Conservation (phyloP, 2,329 filamentous ascomycete genomes). For the Elsinoe perseae region DNA sequence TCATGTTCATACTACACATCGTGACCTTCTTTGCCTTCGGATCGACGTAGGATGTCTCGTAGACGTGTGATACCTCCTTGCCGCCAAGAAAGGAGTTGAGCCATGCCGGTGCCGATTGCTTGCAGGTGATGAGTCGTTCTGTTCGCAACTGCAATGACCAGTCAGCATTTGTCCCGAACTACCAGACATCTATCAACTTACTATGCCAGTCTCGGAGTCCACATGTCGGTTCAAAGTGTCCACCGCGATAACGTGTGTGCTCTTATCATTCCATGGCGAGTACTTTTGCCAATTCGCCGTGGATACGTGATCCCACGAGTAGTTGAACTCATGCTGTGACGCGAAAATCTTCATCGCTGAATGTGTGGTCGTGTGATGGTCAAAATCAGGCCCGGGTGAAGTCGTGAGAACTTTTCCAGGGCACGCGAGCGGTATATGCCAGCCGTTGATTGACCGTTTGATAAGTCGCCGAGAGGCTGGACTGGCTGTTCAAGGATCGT, state of each 20-base stretch:
- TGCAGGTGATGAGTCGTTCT: constrained; percentile 59
- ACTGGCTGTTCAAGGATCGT: constrained; percentile 3
- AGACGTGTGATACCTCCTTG: constrained; percentile 76
- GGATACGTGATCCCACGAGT: constrained; percentile 97
- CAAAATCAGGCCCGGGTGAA: background rate
- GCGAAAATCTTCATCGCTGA: constrained; percentile 92
- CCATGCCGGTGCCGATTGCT: constrained; percentile 67
- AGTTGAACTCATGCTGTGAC: constrained; percentile 82
- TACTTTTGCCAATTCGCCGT: constrained; percentile 98
- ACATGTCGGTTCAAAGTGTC: constrained; percentile 75
- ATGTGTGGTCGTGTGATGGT: background rate
- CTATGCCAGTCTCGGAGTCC: constrained; percentile 58
- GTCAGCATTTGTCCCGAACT: constrained; percentile 17
- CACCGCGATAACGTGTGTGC: constrained; percentile 91
- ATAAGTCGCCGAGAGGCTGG: background rate
- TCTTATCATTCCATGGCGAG: constrained; percentile 97
- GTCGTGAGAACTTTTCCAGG: constrained; percentile 10
- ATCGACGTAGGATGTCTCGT: constrained; percentile 94
- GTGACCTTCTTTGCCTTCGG: constrained; percentile 76
- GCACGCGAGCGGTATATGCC: constrained; percentile 8
- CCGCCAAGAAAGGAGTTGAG: constrained; percentile 71
- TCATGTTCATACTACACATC: constrained; percentile 94
- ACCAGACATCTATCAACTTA: constrained; percentile 33
- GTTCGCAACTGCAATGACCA: constrained; percentile 51
- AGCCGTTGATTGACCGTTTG: background rate